Evolutionary conservation across 2,329 filamentous ascomycete species (phyloP).

Genomic region (Penicillium sp.): DNA sequence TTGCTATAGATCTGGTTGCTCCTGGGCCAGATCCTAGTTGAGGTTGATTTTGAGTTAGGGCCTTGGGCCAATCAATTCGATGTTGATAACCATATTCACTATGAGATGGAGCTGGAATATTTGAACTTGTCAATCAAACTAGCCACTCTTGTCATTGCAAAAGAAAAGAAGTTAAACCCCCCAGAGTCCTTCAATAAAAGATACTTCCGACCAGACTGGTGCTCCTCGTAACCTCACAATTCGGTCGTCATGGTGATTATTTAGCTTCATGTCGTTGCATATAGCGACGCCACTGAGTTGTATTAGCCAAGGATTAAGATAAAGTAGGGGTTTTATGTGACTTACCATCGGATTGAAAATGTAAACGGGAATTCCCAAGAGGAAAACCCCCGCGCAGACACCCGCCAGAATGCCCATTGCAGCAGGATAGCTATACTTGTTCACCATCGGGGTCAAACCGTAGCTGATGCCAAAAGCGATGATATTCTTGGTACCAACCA

Average conservation of each 20-base stretch:
- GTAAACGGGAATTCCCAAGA: constrained; percentile 30
- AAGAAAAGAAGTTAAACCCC: too few species aligned
- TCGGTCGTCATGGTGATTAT: neutral
- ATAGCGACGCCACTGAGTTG: constrained; percentile 19
- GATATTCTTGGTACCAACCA: constrained; percentile 36
- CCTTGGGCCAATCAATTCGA: too few species aligned
- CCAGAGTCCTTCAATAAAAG: too few species aligned
- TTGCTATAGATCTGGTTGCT: too few species aligned
- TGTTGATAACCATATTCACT: too few species aligned
- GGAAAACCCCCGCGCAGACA: constrained; percentile 24
- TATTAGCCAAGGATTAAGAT: neutral
- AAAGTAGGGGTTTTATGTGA: neutral
- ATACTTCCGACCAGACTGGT: too few species aligned
- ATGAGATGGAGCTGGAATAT: too few species aligned
- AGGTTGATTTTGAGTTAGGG: too few species aligned
- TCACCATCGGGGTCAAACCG: constrained; percentile 31
- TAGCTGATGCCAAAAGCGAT: constrained; percentile 34
- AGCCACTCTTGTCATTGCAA: too few species aligned
- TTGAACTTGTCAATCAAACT: too few species aligned
- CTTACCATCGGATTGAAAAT: constrained; percentile 29
- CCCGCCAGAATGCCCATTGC: constrained; percentile 30
- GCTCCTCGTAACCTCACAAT: too few species aligned
- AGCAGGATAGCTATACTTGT: constrained; percentile 28
- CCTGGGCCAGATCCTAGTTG: too few species aligned
- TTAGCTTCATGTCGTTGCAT: constrained; percentile 6